These are phyloP conservation scores for Erigeron philadelphicus DNA, from an alignment of 140 eudicot species.

Conservation along the genomic window DNA sequence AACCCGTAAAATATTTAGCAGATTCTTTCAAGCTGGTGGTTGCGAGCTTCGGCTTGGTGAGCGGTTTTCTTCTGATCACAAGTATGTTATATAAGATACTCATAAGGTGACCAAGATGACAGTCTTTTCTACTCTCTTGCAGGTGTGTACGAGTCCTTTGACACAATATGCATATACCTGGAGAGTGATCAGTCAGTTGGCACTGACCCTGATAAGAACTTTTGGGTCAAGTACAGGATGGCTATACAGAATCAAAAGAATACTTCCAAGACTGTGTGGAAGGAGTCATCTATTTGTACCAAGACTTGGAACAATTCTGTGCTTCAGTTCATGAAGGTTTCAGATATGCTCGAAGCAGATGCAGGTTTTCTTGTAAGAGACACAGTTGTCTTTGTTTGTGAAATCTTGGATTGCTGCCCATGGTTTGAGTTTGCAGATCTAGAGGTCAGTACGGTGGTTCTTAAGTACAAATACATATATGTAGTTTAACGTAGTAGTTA, in stretches of 20 bases:
- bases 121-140: constrained; percentile 32
- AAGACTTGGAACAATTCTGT: constrained; percentile 98
- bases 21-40: constrained; percentile 97
- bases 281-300: constrained; percentile 96
- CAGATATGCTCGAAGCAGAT: constrained; percentile 94
- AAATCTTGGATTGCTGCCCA: constrained; percentile 96
- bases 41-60: constrained; percentile 96
- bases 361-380: constrained; percentile 92
- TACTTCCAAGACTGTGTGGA: constrained; percentile 91
- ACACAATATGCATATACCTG: constrained; percentile 92
- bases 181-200: constrained; percentile 95
- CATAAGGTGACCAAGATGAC: not conserved
- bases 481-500: not conserved
- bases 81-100: not conserved
- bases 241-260: constrained; percentile 86
- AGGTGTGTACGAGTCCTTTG: constrained; percentile 98
- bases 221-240: constrained; percentile 98
- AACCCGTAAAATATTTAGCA: constrained; percentile 93
- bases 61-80: constrained; percentile 25
- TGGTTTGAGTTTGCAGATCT: constrained; percentile 98
- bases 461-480: constrained; percentile 1
- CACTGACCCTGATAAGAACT: constrained; percentile 88
- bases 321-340: constrained; percentile 95
- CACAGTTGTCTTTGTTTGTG: constrained; percentile 93
- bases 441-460: constrained; percentile 58